Conservation (phyloP, 2,329 filamentous ascomycete genomes). For the Neophaeococcomyces aloes region DNA sequence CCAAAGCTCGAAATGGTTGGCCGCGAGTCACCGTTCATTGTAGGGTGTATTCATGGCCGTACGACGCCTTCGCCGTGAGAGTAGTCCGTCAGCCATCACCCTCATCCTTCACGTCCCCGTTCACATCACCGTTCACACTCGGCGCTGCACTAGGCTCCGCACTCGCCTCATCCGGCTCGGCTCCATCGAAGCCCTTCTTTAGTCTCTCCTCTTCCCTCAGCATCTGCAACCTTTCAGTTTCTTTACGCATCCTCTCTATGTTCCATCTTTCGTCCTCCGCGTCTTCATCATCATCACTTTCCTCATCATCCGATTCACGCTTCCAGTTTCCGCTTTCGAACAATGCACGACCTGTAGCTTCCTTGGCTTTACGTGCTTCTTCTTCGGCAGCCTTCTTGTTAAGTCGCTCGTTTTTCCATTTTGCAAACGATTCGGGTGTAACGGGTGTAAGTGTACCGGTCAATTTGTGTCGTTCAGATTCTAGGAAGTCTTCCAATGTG, state of each 20-base stretch:
- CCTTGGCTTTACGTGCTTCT: constrained; percentile 80
- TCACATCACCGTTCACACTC: constrained; percentile 6
- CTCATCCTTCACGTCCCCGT: constrained; percentile 4
- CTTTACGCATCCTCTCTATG: constrained; percentile 65
- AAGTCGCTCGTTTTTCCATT: constrained; percentile 91
- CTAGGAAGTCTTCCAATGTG: constrained; percentile 93
- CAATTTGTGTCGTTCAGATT: constrained; percentile 91
- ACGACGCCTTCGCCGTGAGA: background rate
- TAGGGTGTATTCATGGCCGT: background rate
- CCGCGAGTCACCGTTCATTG: no score
- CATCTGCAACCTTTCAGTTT: constrained; percentile 67
- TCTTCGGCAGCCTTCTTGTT: constrained; percentile 95
- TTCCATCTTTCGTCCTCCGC: constrained; percentile 54
- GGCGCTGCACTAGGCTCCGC: background rate
- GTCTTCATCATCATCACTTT: constrained; percentile 42
- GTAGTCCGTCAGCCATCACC: background rate
- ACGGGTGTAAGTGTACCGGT: constrained; percentile 87
- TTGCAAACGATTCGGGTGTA: constrained; percentile 81
- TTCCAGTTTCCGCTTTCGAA: constrained; percentile 96
- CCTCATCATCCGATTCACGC: constrained; percentile 52
- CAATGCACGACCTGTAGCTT: constrained; percentile 85
- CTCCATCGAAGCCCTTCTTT: background rate
- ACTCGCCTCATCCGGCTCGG: background rate
- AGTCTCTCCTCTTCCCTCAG: constrained; percentile 68
- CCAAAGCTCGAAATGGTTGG: no score